Conservation (phyloP, 805 yeast species). For the Maudiozyma bulderi region DNA sequence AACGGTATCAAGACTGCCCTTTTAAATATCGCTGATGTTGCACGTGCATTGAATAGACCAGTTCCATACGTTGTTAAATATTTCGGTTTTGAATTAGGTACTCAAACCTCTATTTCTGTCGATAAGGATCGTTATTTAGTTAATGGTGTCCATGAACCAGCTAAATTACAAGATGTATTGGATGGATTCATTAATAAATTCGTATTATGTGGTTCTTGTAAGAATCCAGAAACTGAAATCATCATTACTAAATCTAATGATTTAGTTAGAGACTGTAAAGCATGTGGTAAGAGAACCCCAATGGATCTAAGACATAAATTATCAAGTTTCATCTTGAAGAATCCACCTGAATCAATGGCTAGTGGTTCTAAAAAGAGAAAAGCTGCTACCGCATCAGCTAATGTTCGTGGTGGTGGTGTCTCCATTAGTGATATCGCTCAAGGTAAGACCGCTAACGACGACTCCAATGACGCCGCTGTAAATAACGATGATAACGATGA, state of each 20-base stretch:
- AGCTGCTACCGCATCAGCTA: slow-evolving; percentile 82
- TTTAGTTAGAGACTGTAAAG: slow-evolving; percentile 89
- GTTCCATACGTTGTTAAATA: slow-evolving; percentile 84
- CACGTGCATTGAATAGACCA: slow-evolving; percentile 90
- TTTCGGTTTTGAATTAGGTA: slow-evolving; percentile 95
- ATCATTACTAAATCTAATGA: slow-evolving; percentile 56
- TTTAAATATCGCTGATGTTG: slow-evolving; percentile 82
- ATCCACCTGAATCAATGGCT: slow-evolving; percentile 64
- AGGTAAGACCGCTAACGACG: slow-evolving; percentile 29
- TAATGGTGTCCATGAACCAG: slow-evolving; percentile 88
- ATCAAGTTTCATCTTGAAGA: slow-evolving; percentile 78
- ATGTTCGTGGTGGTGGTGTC: slow-evolving; percentile 79
- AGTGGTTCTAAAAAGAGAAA: slow-evolving; percentile 47
- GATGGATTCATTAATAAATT: slow-evolving; percentile 92
- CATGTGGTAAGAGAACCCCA: slow-evolving; percentile 85
- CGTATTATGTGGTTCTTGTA: slow-evolving; percentile 88
- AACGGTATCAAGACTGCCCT: slow-evolving; percentile 97
- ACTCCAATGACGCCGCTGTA: slow-evolving; percentile 46
- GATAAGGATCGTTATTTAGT: slow-evolving; percentile 79
- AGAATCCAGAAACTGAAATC: slow-evolving; percentile 95
- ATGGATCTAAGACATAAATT: slow-evolving; percentile 82
- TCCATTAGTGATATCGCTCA: slow-evolving; percentile 72
- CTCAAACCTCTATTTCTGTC: slow-evolving; percentile 79
- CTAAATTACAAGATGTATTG: slow-evolving; percentile 82
- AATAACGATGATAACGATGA: slow-evolving; percentile 61